Base-by-base conservation (phyloP, 2,329 filamentous ascomycete species). In the Neoascochyta sp. region DNA sequence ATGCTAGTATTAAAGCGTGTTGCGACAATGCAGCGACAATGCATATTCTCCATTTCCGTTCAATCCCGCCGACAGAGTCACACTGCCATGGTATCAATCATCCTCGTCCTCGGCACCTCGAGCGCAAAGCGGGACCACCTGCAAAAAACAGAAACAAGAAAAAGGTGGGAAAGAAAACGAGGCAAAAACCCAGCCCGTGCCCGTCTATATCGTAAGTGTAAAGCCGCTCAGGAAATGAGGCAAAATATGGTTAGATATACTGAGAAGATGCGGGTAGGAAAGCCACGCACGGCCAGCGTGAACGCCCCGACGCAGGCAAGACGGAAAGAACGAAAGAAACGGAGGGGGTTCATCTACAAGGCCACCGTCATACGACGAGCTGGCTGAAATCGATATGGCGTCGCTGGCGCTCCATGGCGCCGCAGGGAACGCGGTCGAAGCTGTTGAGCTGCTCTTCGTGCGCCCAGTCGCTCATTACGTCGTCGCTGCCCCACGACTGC, bases 301-400 rank as follows among this genome's bases (percentile, higher is more conserved):
- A 15, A 12, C 24, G 10, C 13, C 7, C 24, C 9, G 9, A 14
- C 9, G 16, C 6, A 26, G 9, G 7, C 14, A 7, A 26, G 7
- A 7, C 12, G 12, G 7, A 7, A n/a, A 11, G 9, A 19, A 15
- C 12, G 14, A 20, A 22, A 13, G 14, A 21, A 33, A 20, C n/a
- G n/a, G n/a, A n/a, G n/a, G n/a, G n/a, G n/a, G 18, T 20, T 20
- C 53, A 59, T 59, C 42, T 57, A 59, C 55, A 59, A 22, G 20
- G 33, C 35, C 36, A 25, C 23, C 16, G 26, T 59, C 45, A 60
- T 38, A 60, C 45, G 27, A 53, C 30, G 4, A 60, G 29, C 9
- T 24, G n/a, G 12, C 42, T 45, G 9, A 60, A 39, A 26, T 52
- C 51, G 17, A 60, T 30, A 5, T 47, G 43, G 19, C 58, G 38